Base-by-base conservation (phyloP, 345 rosid species). In the Diplotaxis tenuifolia region DNA sequence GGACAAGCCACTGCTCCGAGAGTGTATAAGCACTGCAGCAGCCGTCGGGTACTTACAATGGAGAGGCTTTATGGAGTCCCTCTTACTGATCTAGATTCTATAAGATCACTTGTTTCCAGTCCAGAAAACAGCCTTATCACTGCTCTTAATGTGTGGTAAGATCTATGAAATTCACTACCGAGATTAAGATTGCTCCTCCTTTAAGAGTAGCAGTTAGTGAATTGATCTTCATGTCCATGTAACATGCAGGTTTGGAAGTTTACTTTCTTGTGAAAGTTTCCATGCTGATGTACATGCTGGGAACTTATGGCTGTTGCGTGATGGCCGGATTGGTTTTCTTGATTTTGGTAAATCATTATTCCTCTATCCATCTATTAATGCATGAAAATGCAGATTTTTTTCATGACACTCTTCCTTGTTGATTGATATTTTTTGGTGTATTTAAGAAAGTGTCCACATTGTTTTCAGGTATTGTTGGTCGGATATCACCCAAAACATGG, bases 271-370 rank as follows among this genome's bases (percentile, higher is more conserved):
- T 78, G 97, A 91, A 81, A 85, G 79, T 78, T 94, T 94, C 84
- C 98, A 91, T 80, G 98, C 98, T 73, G 98, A 94, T 89, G 98
- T 94, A 25, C 98, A 94, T 78, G 98, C 97, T 0, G 97, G 98
- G 69, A 94, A 94, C 84, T 83, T 91, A 73, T 91, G 97, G 98
- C 58, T 89, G 69, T 81, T 94, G 79, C 90, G 89, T 61, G 97
- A 94, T 87, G 98, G 98, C 53, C 96, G 95, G 49, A 91, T 91
- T 72, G 97, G 98, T 22, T 94, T 88, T 87, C 97, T 94, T 79
- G 98, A 94, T 88, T 91, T 91, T 77, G 98, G 97, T 94, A 59
- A 40, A 70, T 53, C 65, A 23, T 47, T 14, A 34, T 59, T 14
- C 67, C 61, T 61, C 79, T 2, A 63, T 25, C 28, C 28, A 25